Evolutionary conservation across 2,329 filamentous ascomycete genomes (phyloP).

Genomic region (Hymenoscyphus fraxineus): DNA sequence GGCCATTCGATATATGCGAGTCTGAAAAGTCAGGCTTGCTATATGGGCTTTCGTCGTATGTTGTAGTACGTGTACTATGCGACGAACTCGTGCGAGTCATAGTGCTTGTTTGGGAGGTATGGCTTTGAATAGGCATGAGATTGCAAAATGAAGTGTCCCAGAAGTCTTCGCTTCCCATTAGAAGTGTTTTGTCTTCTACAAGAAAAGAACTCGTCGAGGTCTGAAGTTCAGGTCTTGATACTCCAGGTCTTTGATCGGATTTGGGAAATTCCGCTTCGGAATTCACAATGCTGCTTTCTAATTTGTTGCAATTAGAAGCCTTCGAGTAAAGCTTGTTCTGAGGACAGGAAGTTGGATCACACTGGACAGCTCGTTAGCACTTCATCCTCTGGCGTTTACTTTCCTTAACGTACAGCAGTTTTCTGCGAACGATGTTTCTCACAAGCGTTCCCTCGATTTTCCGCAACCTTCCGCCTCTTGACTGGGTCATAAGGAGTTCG

Average conservation of each 20-base stretch:
- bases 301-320: background rate
- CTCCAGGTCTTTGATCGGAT: background rate
- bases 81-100: conserved; percentile 11
- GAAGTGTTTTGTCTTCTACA: background rate
- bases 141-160: background rate
- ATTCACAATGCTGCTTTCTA: background rate
- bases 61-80: conserved; percentile 1
- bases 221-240: background rate
- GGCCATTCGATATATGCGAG: background rate
- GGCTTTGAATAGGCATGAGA: background rate
- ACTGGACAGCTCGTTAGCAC: conserved; percentile 13
- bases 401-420: conserved; percentile 16
- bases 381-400: background rate
- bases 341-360: conserved; percentile 17
- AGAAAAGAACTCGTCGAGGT: too few species aligned
- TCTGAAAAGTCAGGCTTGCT: background rate
- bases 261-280: background rate
- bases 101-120: conserved; percentile 8
- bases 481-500: conserved; percentile 21
- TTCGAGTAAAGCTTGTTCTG: conserved; percentile 20
- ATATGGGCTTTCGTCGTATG: background rate
- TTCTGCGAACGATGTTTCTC: conserved; percentile 23
- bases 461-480: conserved; percentile 23
- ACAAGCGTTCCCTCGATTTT: conserved; percentile 24
- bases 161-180: background rate